Conservation (phyloP, 495 filamentous ascomycete genomes). For the Friedmanniomyces endolithicus region DNA sequence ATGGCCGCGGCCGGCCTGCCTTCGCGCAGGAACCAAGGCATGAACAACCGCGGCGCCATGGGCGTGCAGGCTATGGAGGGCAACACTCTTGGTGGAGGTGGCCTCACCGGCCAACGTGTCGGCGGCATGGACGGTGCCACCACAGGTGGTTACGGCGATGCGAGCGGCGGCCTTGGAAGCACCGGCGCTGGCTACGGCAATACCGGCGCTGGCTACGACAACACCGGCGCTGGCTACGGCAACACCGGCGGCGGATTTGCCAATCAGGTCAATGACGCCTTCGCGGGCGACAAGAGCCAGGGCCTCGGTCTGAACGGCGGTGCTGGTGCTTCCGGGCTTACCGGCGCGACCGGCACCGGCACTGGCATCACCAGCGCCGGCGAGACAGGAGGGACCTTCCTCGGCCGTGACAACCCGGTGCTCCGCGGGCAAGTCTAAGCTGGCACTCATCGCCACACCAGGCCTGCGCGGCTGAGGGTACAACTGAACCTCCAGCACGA, state of each 20-base stretch:
- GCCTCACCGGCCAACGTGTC: constrained; percentile 11
- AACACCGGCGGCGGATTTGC: constrained; percentile 33
- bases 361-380: too few species aligned
- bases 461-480: not conserved
- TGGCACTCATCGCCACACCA: not conserved
- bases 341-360: constrained; percentile 7
- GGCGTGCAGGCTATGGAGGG: constrained; percentile 29
- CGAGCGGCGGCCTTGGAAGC: constrained; percentile 8
- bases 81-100: constrained; percentile 18
- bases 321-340: constrained; percentile 3
- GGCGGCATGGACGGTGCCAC: constrained; percentile 3
- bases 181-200: constrained; percentile 15
- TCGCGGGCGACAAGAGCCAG: constrained; percentile 35
- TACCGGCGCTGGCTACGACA: constrained; percentile 3
- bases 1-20: constrained; percentile 54
- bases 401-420: constrained; percentile 39
- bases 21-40: constrained; percentile 51
- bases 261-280: constrained; percentile 40
- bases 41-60: constrained; percentile 32
- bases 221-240: not conserved
- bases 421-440: constrained; percentile 32
- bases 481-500: too few species aligned
- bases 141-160: constrained; percentile 16
- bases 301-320: constrained; percentile 36
- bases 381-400: constrained; percentile 28